Conservation (phyloP, 768 basidiomycete species). For the Suillus bovinus region DNA sequence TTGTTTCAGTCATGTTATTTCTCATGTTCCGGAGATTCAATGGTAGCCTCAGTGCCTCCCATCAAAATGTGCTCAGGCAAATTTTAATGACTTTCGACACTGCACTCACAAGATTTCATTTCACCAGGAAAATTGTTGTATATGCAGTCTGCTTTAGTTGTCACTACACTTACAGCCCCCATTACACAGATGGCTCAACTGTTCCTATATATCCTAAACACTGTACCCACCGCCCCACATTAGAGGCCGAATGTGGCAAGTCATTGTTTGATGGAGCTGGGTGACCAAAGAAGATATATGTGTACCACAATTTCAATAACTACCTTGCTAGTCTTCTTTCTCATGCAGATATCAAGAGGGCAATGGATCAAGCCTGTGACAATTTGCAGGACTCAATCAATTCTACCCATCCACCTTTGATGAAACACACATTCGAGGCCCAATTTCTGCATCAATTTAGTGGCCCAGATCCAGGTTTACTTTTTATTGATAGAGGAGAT, state of each 20-base stretch:
- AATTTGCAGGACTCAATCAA: not conserved
- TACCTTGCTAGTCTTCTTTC: conserved; percentile 1
- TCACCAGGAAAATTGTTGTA: not conserved
- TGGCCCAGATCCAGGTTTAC: not conserved
- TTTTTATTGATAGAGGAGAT: conserved; percentile 17
- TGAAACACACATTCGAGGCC: conserved; percentile 7
- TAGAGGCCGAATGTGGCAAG: conserved; percentile 6
- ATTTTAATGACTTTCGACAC: not conserved
- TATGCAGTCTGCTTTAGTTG: conserved; percentile 7
- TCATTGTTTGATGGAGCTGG: conserved; percentile 1
- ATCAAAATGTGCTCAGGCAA: conserved; percentile 6
- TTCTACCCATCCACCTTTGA: conserved; percentile 3
- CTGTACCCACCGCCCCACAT: not conserved
- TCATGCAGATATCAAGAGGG: not conserved
- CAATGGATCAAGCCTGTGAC: conserved; percentile 1
- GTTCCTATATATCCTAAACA: not conserved
- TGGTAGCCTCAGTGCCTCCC: conserved; percentile 4
- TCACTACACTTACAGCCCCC: conserved; percentile 4
- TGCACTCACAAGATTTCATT: not conserved
- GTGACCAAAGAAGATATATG: conserved; percentile 2
- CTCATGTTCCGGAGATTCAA: not conserved
- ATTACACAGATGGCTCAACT: not conserved
- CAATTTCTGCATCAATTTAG: conserved; percentile 20
- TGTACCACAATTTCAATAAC: conserved; percentile 10
- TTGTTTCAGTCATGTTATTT: conserved; percentile 14